Conservation (phyloP, 2,329 filamentous ascomycete genomes). For the Venturia nashicola region DNA sequence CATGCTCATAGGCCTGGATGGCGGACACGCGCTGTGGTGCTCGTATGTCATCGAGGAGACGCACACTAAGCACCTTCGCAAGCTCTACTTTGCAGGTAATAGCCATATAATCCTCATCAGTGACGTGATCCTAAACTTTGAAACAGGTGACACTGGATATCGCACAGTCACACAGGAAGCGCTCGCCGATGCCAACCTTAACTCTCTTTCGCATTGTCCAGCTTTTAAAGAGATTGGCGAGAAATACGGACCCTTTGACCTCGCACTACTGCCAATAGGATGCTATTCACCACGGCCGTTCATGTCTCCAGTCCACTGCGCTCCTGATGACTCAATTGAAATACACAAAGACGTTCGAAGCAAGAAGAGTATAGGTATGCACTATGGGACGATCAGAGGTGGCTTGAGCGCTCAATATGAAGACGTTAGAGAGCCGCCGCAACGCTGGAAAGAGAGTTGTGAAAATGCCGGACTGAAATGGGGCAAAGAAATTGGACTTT, state of each 20-base stretch:
- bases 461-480: slow-evolving; percentile 29
- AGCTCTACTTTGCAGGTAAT: slow-evolving; percentile 29
- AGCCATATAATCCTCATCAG: background rate
- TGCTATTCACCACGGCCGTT: slow-evolving; percentile 33
- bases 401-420: slow-evolving; percentile 33
- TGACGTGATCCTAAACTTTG: background rate
- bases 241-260: slow-evolving; percentile 35
- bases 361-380: slow-evolving; percentile 38
- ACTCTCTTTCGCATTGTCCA: slow-evolving; percentile 30
- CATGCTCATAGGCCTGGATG: slow-evolving; percentile 16
- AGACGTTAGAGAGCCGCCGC: slow-evolving; percentile 35
- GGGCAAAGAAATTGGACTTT: slow-evolving; percentile 25
- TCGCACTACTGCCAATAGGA: slow-evolving; percentile 37
- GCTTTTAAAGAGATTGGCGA: slow-evolving; percentile 36
- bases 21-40: slow-evolving; percentile 32
- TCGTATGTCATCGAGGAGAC: slow-evolving; percentile 30
- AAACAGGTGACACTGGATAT: slow-evolving; percentile 36
- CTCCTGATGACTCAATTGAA: slow-evolving; percentile 34
- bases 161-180: slow-evolving; percentile 22
- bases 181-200: slow-evolving; percentile 17
- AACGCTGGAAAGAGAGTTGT: slow-evolving; percentile 31
- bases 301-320: slow-evolving; percentile 33
- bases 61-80: slow-evolving; percentile 8
- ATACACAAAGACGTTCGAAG: slow-evolving; percentile 36
- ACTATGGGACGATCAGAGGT: slow-evolving; percentile 37